Evolutionary conservation across 2,329 filamentous ascomycete genomes (phyloP).

Genomic region (Ophiocordyceps camponoti-floridani): DNA sequence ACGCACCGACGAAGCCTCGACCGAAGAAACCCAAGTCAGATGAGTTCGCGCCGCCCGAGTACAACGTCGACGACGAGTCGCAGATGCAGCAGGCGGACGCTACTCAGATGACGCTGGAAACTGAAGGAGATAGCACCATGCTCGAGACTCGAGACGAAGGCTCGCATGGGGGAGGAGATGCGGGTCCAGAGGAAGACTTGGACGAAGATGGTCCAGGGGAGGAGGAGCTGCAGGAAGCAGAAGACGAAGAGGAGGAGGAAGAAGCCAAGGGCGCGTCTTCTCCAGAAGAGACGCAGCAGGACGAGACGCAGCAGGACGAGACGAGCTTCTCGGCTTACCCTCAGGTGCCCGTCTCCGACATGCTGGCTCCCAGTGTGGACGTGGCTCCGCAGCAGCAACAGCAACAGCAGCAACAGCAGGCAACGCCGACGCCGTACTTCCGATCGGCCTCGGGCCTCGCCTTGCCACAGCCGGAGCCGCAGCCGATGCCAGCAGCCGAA

Average conservation of each 20-base stretch:
- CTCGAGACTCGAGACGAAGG: not conserved
- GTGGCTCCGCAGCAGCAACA: conserved; percentile 6
- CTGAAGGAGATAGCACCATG: conserved; percentile 1
- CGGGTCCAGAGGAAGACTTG: not conserved
- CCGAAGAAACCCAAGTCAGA: conserved; percentile 8
- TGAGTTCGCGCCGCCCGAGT: conserved; percentile 4
- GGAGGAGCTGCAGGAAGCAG: not conserved
- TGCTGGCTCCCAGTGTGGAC: conserved; percentile 8
- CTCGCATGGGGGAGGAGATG: not conserved
- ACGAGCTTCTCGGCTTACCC: conserved; percentile 9
- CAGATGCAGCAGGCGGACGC: conserved; percentile 1
- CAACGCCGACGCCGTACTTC: conserved; percentile 10
- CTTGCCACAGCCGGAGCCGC: conserved; percentile 9
- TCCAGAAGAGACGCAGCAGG: conserved; percentile 3
- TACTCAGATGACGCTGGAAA: conserved; percentile 4
- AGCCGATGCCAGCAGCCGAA: conserved; percentile 2
- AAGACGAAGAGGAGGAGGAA: not conserved
- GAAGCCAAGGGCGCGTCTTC: conserved; percentile 3
- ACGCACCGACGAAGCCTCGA: conserved; percentile 15
- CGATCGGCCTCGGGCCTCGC: conserved; percentile 9
- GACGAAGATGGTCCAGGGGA: not conserved
- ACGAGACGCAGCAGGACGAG: not conserved
- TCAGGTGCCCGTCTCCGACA: conserved; percentile 11
- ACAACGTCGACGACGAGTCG: conserved; percentile 5
- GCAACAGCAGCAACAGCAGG: conserved; percentile 5